Percentiles rank a stretch among this genome's conserved stretches.
These are phyloP conservation scores for Dothidotthia symphoricarpi DNA, from an alignment of 2,329 filamentous ascomycete species.

Conservation along the genomic window DNA sequence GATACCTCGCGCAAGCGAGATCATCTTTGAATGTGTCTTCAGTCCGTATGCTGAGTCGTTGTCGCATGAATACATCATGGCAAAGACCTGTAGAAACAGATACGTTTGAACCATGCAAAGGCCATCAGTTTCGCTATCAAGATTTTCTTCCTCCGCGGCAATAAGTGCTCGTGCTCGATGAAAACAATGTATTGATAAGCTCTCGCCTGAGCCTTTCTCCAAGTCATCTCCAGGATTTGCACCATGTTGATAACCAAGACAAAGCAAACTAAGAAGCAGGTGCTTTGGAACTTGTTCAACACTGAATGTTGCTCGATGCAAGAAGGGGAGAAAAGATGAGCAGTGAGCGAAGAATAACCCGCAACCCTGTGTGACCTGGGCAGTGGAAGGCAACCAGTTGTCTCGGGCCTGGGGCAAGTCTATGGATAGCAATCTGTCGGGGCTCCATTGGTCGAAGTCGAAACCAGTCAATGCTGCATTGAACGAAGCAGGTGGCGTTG, in stretches of 20 bases:
- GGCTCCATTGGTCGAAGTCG: slow-evolving; percentile 11
- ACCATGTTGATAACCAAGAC: slow-evolving; percentile 19
- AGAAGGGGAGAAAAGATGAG: slow-evolving; percentile 10
- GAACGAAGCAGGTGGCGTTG: not conserved
- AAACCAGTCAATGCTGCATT: slow-evolving; percentile 2
- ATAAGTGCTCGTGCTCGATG: slow-evolving; percentile 14
- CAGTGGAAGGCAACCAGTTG: slow-evolving; percentile 10
- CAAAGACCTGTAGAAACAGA: slow-evolving; percentile 16
- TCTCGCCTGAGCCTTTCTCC: slow-evolving; percentile 9
- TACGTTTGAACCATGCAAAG: slow-evolving; percentile 17
- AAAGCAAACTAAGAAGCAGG: slow-evolving; percentile 17
- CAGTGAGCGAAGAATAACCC: slow-evolving; percentile 15
- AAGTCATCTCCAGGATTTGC: slow-evolving; percentile 14
- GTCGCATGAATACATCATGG: slow-evolving; percentile 20
- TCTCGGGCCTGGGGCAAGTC: slow-evolving; percentile 6
- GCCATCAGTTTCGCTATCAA: slow-evolving; percentile 1
- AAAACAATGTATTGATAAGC: slow-evolving; percentile 12
- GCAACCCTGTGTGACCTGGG: slow-evolving; percentile 9
- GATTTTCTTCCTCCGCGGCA: slow-evolving; percentile 8
- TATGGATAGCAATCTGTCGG: slow-evolving; percentile 6
- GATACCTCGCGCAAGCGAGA: slow-evolving; percentile 15
- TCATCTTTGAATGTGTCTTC: slow-evolving; percentile 23
- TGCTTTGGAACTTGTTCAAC: slow-evolving; percentile 2
- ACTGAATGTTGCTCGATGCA: slow-evolving; percentile 18
- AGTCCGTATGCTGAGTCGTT: slow-evolving; percentile 19